phyloP scores from a whole-genome alignment of 768 basidiomycete species.

The Psilocybe sp. region DNA sequence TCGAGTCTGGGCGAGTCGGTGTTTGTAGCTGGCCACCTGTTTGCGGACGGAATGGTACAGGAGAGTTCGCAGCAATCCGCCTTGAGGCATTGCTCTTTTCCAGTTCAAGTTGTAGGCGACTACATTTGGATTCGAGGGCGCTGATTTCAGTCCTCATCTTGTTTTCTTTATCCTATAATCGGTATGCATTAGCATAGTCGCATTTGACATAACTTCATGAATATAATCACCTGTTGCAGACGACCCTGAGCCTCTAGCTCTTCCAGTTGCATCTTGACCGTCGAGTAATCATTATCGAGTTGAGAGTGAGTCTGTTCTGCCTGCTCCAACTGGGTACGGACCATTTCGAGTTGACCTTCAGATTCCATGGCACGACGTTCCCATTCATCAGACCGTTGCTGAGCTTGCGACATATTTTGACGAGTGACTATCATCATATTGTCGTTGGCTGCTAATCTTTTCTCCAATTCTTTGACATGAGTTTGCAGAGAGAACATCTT shows the following conservation, averaged over 20 bases:
- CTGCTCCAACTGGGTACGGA: constrained; percentile 61
- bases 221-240: constrained; percentile 51
- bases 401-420: constrained; percentile 66
- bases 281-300: constrained; percentile 67
- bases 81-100: constrained; percentile 38
- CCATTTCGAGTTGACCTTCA: constrained; percentile 60
- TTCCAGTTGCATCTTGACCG: constrained; percentile 69
- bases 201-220: background rate
- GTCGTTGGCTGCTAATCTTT: constrained; percentile 57
- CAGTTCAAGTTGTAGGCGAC: constrained; percentile 56
- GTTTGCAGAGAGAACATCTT: constrained; percentile 69
- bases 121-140: constrained; percentile 57
- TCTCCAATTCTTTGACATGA: constrained; percentile 71
- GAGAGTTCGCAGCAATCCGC: constrained; percentile 14
- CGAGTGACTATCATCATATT: constrained; percentile 53
- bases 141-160: constrained; percentile 67
- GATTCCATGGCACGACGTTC: constrained; percentile 73
- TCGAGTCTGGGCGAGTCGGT: constrained; percentile 70
- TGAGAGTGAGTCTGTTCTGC: constrained; percentile 62
- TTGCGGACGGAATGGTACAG: constrained; percentile 33
- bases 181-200: background rate
- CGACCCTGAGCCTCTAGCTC: constrained; percentile 74
- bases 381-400: constrained; percentile 80
- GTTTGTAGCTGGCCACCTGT: constrained; percentile 42
- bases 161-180: constrained; percentile 62